A percentile compares a stretch with the other conserved stretches of the same genome.
Evolutionary conservation across 805 yeast genomes (phyloP).

Genomic region (Metschnikowia cubensis): DNA sequence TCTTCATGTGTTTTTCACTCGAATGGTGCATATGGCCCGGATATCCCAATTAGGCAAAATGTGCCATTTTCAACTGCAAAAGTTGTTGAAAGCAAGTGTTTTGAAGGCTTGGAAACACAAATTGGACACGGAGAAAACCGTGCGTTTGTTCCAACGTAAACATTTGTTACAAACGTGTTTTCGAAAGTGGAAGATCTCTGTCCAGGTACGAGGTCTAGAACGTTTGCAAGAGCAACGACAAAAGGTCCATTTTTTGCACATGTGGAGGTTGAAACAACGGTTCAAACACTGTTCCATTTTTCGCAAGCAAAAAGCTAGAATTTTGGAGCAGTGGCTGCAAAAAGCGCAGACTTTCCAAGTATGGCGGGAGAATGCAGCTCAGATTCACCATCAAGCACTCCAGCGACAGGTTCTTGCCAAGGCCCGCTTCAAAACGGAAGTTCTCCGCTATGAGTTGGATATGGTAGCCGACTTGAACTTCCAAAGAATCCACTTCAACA

Average conservation of each 20-base stretch:
- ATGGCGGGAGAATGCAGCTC: neutral
- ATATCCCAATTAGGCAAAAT: neutral
- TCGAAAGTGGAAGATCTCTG: neutral
- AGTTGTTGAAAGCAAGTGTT: neutral
- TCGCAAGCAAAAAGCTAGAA: neutral
- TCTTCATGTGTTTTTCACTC: neutral
- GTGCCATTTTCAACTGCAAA: neutral
- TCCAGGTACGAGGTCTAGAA: neutral
- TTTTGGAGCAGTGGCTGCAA: neutral
- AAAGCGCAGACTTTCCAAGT: neutral
- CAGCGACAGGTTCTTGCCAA: neutral
- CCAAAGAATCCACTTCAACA: constrained; percentile 20
- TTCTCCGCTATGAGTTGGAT: constrained; percentile 6
- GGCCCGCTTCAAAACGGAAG: neutral
- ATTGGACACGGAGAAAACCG: neutral
- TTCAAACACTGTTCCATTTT: neutral
- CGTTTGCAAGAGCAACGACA: too few relatives aligned
- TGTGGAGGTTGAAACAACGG: neutral
- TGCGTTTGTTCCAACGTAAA: neutral
- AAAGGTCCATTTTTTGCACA: neutral
- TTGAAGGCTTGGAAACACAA: neutral
- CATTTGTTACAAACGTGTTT: neutral
- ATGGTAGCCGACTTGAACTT: constrained; percentile 19
- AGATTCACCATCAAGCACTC: neutral
- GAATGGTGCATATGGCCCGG: neutral